Base-by-base conservation (phyloP, 2,329 filamentous ascomycete genomes). In the Alternaria gansuensis region DNA sequence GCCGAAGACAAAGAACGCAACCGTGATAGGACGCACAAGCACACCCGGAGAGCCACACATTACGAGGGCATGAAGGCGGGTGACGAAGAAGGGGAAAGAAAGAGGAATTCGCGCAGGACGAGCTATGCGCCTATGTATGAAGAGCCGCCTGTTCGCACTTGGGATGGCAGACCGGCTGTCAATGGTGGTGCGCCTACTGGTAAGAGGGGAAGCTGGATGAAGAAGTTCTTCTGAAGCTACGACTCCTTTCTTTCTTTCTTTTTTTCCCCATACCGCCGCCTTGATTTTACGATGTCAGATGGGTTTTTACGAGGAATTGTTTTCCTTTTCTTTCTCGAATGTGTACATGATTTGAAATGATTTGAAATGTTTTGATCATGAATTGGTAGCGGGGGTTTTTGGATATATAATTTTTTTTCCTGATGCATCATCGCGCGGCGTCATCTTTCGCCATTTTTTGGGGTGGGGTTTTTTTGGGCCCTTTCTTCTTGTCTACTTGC, bases 141-240 rank as follows among this genome's bases (percentile, higher is more conserved):
- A 51, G 70, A 78, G 60, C 53, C 68, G 57, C 68, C 70, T 11
- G 65, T 75, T 5, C 69, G 75, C 48, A 78, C 77, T 26, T 80
- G 75, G 70, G 80, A 81, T 67, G 79, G 76, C 11, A 63, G 79
- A 56, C 78, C 78, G 5, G 77, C 75, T 14, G 65, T 71, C 17
- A 72, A 69, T 3, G 64, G 64, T 33, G 56, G 57, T 24, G 61
- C 46, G 40, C 65, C 65, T 24, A 64, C 71, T 31, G 74, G 71
- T n/a, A 80, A 80, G 71, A 74, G 78, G 56, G 75, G 74, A 10
- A 81, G 80, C 60, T 82, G 79, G 79, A 77, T 82, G 34, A 82
- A 82, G 77, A 82, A 82, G 75, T 78, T 82, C 11, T 65, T 72
- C 37, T 72, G 46, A 29, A 50, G 8, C 34, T 23, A n/a, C 33